These are phyloP conservation scores for Cyclotella atomus DNA, from an alignment of 108 stramenopile genomes.

Conservation along the genomic window DNA sequence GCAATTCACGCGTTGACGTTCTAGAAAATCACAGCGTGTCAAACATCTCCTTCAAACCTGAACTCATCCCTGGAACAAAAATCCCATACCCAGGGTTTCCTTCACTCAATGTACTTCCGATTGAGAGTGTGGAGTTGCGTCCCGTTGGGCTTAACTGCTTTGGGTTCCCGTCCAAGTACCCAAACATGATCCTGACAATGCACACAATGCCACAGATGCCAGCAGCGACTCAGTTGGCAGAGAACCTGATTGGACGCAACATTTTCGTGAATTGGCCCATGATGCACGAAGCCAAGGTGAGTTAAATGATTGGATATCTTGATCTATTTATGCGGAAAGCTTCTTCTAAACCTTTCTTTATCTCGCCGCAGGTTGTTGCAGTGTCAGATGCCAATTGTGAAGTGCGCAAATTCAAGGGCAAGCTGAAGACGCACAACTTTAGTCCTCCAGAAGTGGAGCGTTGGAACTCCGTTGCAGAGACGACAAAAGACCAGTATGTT, in stretches of 20 bases:
- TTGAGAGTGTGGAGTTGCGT: slow-evolving; percentile 63
- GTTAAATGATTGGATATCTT: not conserved
- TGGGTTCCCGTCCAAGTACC: slow-evolving; percentile 90
- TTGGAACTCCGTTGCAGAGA: slow-evolving; percentile 72
- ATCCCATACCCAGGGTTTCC: slow-evolving; percentile 95
- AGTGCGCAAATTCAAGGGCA: slow-evolving; percentile 60
- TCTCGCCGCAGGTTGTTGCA: slow-evolving; percentile 66
- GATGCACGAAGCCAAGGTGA: slow-evolving; percentile 94
- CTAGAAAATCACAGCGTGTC: slow-evolving; percentile 67
- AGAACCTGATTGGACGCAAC: slow-evolving; percentile 78
- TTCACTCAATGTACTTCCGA: slow-evolving; percentile 88
- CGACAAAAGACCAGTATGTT: slow-evolving; percentile 75
- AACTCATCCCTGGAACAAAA: slow-evolving; percentile 80
- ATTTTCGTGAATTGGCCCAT: slow-evolving; percentile 98
- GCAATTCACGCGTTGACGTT: slow-evolving; percentile 71
- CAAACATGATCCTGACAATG: slow-evolving; percentile 81
- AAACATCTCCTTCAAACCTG: slow-evolving; percentile 77
- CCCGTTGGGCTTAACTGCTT: slow-evolving; percentile 85
- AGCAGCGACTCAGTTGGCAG: slow-evolving; percentile 66
- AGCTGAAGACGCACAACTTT: slow-evolving; percentile 45
- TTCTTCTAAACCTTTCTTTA: no score
- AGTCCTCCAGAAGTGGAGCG: slow-evolving; percentile 52
- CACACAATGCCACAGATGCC: slow-evolving; percentile 76
- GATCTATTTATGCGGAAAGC: not conserved
- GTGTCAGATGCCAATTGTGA: slow-evolving; percentile 78